Evolutionary conservation across 352 stramenopile species (phyloP).

Genomic region (Blastocystis sp.): DNA sequence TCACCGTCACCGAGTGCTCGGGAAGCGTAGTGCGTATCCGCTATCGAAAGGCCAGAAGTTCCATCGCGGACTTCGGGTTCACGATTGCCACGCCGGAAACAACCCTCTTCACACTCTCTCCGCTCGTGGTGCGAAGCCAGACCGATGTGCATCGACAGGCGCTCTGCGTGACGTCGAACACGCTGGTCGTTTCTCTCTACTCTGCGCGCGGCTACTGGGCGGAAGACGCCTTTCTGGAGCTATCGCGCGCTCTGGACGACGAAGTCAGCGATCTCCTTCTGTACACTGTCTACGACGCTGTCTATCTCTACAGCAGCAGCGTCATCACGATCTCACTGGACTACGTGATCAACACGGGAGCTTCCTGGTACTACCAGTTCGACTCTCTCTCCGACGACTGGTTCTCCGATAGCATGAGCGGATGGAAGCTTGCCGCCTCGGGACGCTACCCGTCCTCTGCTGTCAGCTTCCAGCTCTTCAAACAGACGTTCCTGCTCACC

Average conservation of each 20-base stretch:
- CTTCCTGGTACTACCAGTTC: neutral
- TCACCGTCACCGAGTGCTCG: neutral
- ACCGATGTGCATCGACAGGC: no score
- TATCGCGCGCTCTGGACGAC: neutral
- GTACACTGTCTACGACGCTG: neutral
- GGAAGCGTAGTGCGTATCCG: neutral
- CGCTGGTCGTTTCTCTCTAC: neutral
- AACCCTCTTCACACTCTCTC: no score
- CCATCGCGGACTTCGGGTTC: no score
- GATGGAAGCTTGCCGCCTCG: neutral
- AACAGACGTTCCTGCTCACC: neutral
- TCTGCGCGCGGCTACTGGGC: neutral
- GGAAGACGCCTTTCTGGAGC: neutral
- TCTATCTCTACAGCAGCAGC: neutral
- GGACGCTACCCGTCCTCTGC: neutral
- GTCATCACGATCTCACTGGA: neutral
- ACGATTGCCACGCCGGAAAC: no score
- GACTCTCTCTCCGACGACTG: neutral
- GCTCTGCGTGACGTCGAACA: neutral
- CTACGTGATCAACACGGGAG: neutral
- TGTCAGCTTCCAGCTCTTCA: neutral
- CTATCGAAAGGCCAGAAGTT: no score
- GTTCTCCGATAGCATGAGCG: neutral
- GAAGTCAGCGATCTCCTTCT: neutral
- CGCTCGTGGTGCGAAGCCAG: no score